Percentiles rank a stretch among this genome's conserved stretches.
phyloP scores from a whole-genome alignment of 306 rosid genomes.

The Castanea crenata region DNA sequence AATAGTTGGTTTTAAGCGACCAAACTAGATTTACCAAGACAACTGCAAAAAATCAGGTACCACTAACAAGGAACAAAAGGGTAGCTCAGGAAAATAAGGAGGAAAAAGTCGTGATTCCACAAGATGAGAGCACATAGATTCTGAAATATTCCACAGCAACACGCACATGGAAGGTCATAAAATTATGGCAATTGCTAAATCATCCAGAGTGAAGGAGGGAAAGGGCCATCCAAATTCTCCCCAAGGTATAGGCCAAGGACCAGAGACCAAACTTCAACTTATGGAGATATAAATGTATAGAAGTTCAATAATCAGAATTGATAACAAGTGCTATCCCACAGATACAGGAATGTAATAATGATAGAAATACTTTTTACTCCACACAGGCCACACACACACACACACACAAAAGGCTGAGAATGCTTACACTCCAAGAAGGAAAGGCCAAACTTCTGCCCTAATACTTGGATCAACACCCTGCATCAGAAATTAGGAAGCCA shows the following conservation, averaged over 20 bases:
- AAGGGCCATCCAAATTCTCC: constrained; percentile 9
- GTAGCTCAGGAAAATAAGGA: neutral
- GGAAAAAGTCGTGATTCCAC: neutral
- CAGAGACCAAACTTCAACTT: constrained; percentile 10
- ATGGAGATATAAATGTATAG: neutral
- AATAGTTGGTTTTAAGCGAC: too few relatives aligned
- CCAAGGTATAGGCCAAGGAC: constrained; percentile 1
- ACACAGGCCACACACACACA: neutral
- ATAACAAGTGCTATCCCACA: constrained; percentile 6
- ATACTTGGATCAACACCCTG: constrained; percentile 96
- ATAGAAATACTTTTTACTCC: neutral
- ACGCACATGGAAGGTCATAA: neutral
- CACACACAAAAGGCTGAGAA: neutral
- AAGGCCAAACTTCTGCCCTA: constrained; percentile 97
- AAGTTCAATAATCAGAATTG: neutral
- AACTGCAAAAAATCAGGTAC: neutral
- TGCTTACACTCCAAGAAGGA: constrained; percentile 98
- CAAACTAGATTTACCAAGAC: neutral
- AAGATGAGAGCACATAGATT: neutral
- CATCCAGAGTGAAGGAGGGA: constrained; percentile 1
- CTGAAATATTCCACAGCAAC: neutral
- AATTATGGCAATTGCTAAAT: neutral
- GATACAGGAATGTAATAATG: neutral
- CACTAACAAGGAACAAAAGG: neutral
- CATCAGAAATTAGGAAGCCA: constrained; percentile 24